phyloP scores from a whole-genome alignment of 345 rosid genomes.

The Cardamine occulta region DNA sequence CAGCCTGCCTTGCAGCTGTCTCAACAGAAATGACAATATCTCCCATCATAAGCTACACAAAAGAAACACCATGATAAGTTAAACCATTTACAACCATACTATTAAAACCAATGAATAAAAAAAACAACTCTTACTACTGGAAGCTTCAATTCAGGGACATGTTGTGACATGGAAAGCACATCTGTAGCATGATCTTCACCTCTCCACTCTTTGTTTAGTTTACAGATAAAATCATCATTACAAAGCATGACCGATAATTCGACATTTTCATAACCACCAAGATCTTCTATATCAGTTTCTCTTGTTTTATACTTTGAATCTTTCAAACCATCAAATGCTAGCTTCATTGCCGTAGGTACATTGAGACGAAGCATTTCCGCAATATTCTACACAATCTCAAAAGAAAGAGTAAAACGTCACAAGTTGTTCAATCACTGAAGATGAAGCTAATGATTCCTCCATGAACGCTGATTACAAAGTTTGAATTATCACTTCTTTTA shows the following conservation, averaged over 20 bases:
- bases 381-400: slow-evolving; percentile 58
- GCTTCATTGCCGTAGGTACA: slow-evolving; percentile 86
- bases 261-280: slow-evolving; percentile 71
- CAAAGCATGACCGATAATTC: slow-evolving; percentile 89
- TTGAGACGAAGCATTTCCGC: slow-evolving; percentile 85
- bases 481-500: neutral
- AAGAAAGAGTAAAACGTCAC: neutral
- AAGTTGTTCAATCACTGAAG: neutral
- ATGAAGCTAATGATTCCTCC: neutral
- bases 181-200: slow-evolving; percentile 93
- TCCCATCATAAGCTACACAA: slow-evolving; percentile 89
- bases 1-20: slow-evolving; percentile 91
- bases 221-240: slow-evolving; percentile 75
- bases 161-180: slow-evolving; percentile 95
- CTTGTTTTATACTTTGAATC: slow-evolving; percentile 70
- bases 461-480: neutral
- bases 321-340: slow-evolving; percentile 68
- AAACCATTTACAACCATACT: neutral
- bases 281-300: slow-evolving; percentile 64
- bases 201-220: slow-evolving; percentile 96
- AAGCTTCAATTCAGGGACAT: slow-evolving; percentile 72
- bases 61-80: slow-evolving; percentile 19
- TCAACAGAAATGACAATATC: slow-evolving; percentile 92
- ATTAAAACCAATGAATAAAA: neutral
- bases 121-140: slow-evolving; percentile 63